Conservation (phyloP, 805 yeast genomes). For the Wickerhamiella slavikovae region DNA sequence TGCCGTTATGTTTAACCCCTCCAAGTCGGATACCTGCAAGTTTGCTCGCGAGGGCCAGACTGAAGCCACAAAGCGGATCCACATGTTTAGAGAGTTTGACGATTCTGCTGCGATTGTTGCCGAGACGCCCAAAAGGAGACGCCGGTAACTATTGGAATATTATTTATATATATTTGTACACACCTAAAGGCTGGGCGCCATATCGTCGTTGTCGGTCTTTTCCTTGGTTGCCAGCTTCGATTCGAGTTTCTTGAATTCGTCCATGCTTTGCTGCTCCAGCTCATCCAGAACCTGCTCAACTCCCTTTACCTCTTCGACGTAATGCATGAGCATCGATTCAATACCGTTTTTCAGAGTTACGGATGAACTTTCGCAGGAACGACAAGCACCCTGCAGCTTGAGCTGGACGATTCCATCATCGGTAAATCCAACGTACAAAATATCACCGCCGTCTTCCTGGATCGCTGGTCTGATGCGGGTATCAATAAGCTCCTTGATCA, state of each 20-base stretch:
- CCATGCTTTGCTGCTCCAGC: constrained; percentile 49
- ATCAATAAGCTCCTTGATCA: constrained; percentile 80
- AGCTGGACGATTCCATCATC: constrained; percentile 78
- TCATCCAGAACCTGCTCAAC: constrained; percentile 80
- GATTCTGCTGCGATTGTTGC: neutral
- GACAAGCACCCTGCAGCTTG: constrained; percentile 88
- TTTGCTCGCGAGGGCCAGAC: constrained; percentile 53
- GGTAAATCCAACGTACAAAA: constrained; percentile 70
- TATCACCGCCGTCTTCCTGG: constrained; percentile 97
- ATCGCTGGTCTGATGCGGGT: constrained; percentile 95
- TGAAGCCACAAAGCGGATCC: constrained; percentile 33
- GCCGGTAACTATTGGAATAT: neutral
- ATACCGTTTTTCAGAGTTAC: constrained; percentile 90
- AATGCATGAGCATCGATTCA: constrained; percentile 91
- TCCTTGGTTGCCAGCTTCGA: constrained; percentile 30
- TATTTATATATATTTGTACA: too few species aligned
- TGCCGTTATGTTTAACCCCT: constrained; percentile 62
- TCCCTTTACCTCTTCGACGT: constrained; percentile 82
- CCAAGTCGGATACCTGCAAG: constrained; percentile 36
- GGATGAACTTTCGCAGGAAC: constrained; percentile 76
- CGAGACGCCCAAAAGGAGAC: neutral
- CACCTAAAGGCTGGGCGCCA: constrained; percentile 10
- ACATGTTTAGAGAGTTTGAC: constrained; percentile 34
- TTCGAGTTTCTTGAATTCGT: constrained; percentile 74
- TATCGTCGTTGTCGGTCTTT: constrained; percentile 8